These are phyloP conservation scores for Apiotrichum brassicae DNA, from an alignment of 1,284 basidiomycete genomes.

Conservation along the genomic window DNA sequence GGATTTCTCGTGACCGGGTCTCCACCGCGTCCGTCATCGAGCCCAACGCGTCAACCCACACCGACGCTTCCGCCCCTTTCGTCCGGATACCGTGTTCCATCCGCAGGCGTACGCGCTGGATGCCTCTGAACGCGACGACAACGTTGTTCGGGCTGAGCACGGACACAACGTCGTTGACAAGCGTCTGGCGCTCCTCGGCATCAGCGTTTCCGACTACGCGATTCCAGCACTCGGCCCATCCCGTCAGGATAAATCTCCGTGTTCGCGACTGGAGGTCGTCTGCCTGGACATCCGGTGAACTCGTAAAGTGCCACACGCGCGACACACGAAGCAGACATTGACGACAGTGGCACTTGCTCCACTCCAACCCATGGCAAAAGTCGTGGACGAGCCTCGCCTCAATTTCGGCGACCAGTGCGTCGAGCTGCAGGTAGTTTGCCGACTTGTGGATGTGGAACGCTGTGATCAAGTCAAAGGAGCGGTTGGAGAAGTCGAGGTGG, in stretches of 20 bases:
- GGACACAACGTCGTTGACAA: slow-evolving; percentile 65
- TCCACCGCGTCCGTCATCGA: slow-evolving; percentile 61
- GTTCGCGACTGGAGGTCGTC: slow-evolving; percentile 63
- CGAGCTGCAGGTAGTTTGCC: slow-evolving; percentile 71
- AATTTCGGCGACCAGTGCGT: slow-evolving; percentile 68
- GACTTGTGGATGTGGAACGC: slow-evolving; percentile 83
- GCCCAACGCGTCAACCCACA: slow-evolving; percentile 61
- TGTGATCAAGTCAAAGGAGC: slow-evolving; percentile 85
- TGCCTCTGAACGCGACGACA: slow-evolving; percentile 52
- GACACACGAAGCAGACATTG: slow-evolving; percentile 71
- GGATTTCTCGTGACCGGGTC: slow-evolving; percentile 56
- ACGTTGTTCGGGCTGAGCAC: slow-evolving; percentile 60
- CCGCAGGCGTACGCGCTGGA: slow-evolving; percentile 24
- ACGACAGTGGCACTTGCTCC: slow-evolving; percentile 72
- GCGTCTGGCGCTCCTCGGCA: slow-evolving; percentile 58
- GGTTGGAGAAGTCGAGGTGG: slow-evolving; percentile 83
- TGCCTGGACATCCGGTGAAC: slow-evolving; percentile 68
- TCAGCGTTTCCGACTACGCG: slow-evolving; percentile 69
- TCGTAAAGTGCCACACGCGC: slow-evolving; percentile 70
- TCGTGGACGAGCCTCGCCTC: slow-evolving; percentile 75
- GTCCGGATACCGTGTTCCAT: slow-evolving; percentile 32
- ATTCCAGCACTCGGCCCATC: slow-evolving; percentile 81
- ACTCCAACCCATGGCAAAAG: slow-evolving; percentile 77
- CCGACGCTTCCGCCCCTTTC: slow-evolving; percentile 49
- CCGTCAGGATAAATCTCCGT: slow-evolving; percentile 63